Evolutionary conservation across 148 eudicot species (phyloP).

Genomic region (Talinum fruticosum): DNA sequence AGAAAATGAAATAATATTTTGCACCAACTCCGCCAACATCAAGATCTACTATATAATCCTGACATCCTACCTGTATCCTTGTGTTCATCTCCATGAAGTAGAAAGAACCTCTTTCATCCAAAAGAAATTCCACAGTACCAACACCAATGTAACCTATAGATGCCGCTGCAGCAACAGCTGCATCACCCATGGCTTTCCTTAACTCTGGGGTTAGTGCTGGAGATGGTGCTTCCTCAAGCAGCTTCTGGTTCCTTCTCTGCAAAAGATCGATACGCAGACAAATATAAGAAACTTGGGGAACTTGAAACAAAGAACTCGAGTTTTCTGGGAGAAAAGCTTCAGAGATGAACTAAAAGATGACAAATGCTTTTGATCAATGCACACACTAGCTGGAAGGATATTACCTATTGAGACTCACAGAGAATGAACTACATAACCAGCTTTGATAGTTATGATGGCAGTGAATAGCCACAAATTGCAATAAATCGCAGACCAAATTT

Average conservation of each 20-base stretch:
- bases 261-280: slow-evolving; percentile 16
- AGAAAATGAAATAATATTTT: slow-evolving; percentile 7
- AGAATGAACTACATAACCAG: no score
- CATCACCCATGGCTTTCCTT: slow-evolving; percentile 99
- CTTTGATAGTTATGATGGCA: no score
- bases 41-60: neutral
- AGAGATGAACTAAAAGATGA: no score
- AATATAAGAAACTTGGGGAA: neutral
- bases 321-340: no score
- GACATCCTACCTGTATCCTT: slow-evolving; percentile 63
- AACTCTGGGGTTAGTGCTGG: slow-evolving; percentile 91
- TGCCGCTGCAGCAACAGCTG: slow-evolving; percentile 97
- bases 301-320: neutral
- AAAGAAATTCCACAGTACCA: slow-evolving; percentile 90
- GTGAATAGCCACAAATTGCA: no score
- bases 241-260: slow-evolving; percentile 98
- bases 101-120: slow-evolving; percentile 96
- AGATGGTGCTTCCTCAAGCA: slow-evolving; percentile 97
- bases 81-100: slow-evolving; percentile 99
- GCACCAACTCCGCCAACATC: neutral
- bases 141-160: slow-evolving; percentile 97
- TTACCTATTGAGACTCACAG: no score
- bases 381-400: no score
- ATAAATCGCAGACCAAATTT: no score
- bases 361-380: no score